Base-by-base conservation (phyloP, 2,329 filamentous ascomycete genomes). In the Stemphylium lycopersici region DNA sequence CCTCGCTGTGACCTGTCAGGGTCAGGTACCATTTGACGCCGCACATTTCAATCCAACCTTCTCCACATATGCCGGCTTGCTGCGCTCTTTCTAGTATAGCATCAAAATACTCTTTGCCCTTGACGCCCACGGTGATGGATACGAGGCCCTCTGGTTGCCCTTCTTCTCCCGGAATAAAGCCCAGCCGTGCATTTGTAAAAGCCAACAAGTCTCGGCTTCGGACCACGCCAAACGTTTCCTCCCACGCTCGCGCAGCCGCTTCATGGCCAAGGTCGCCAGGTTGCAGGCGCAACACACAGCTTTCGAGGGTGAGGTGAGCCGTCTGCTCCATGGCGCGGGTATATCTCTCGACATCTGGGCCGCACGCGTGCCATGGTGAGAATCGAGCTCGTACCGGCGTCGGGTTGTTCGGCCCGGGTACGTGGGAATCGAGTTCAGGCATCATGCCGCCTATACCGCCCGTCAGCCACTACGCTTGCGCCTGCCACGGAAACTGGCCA, bases 321-420 rank as follows among this genome's bases (percentile, higher is more conserved):
- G 65, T 46, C 6, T 70, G 67, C 48, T 68, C 71, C 78, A 80
- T 80, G 4, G 51, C 68, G 0, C 66, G 55, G 10, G 62, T 70
- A 54, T 79, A 79, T 2, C 36, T 52, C 12, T 64, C 51, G 54
- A 76, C 70, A 32, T 76, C 65, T 2, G 66, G 51, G 0, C 78
- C 78, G 46, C 74, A 78, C 0, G 77, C 74, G 60, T 80, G 78
- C 78, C 78, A 81, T 1, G 76, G 78, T 8, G 75, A 77, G 62
- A 78, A 79, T 3, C 65, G 65, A 4, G 71, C 63, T 34, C 59
- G 58, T 2, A 80, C 52, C 0, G 77, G 78, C n/a, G 66, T 70
- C 1, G 74, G 73, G 45, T 78, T 77, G 16, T 62, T 58, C 2
- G 66, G 51, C 13, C 63, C 68, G 1, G 70, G 57, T 6, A 57